Evolutionary conservation across 2,329 filamentous ascomycete genomes (phyloP).

Genomic region (Calonectria leucothoes): DNA sequence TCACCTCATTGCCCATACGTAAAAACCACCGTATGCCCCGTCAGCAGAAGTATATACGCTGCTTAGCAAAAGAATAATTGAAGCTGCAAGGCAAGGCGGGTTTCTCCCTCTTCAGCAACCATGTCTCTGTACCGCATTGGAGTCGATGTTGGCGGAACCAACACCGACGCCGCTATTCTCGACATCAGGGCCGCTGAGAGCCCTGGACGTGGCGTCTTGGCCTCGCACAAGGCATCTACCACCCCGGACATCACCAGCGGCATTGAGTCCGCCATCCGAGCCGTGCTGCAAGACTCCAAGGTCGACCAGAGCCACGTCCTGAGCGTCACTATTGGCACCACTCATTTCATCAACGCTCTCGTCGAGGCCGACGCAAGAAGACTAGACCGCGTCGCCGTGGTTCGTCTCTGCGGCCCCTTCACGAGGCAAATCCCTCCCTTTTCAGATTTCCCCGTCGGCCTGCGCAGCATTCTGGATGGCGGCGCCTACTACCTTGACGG

Average conservation of each 20-base stretch:
- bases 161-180: slow-evolving; percentile 58
- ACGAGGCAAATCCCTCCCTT: slow-evolving; percentile 58
- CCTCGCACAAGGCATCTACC: slow-evolving; percentile 61
- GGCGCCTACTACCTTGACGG: slow-evolving; percentile 56
- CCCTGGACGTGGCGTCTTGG: slow-evolving; percentile 54
- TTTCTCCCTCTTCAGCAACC: not conserved
- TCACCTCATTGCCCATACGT: not conserved
- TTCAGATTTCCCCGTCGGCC: slow-evolving; percentile 55
- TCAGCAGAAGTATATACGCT: not conserved
- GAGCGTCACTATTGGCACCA: slow-evolving; percentile 63
- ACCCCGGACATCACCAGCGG: slow-evolving; percentile 63
- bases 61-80: not conserved
- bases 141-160: slow-evolving; percentile 55
- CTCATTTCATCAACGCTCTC: slow-evolving; percentile 62
- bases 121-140: slow-evolving; percentile 58
- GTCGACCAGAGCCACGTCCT: slow-evolving; percentile 53
- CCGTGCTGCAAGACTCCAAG: slow-evolving; percentile 52
- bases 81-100: not conserved
- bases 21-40: not conserved
- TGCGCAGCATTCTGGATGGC: slow-evolving; percentile 55
- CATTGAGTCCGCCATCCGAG: slow-evolving; percentile 58
- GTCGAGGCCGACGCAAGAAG: slow-evolving; percentile 57
- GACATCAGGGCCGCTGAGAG: slow-evolving; percentile 51
- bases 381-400: slow-evolving; percentile 57
- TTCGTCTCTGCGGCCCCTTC: slow-evolving; percentile 59